Conservation (phyloP, 345 rosid genomes). For the Eucalyptus pauciflora region DNA sequence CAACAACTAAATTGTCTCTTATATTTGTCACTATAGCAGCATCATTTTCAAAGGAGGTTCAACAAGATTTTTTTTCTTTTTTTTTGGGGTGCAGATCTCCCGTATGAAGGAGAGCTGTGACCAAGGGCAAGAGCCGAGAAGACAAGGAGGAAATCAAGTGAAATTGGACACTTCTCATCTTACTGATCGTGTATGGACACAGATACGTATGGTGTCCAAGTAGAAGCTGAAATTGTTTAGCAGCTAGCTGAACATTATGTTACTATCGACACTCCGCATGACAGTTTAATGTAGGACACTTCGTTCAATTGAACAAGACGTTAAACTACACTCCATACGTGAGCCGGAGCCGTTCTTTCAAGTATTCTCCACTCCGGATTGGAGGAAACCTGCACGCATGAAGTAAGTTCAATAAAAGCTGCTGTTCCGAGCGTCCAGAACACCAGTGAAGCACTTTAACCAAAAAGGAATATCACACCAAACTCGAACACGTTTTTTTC, state of each 20-base stretch:
- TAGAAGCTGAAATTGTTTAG: not conserved
- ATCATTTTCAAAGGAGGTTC: not conserved
- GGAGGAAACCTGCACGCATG: slow-evolving; percentile 47
- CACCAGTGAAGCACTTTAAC: not conserved
- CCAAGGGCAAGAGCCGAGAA: not conserved
- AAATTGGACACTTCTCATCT: not conserved
- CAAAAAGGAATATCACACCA: not conserved
- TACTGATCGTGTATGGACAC: not conserved
- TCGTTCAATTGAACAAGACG: not conserved
- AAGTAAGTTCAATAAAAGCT: not conserved
- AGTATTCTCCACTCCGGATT: slow-evolving; percentile 56
- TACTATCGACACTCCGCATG: not conserved
- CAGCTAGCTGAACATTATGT: not conserved
- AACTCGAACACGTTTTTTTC: not conserved
- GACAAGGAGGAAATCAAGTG: not conserved
- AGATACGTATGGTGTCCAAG: not conserved
- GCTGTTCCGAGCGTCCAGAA: not conserved
- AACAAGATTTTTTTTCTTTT: not conserved
- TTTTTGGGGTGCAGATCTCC: too few species aligned
- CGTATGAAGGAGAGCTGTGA: not conserved
- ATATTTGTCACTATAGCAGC: not conserved
- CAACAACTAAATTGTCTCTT: not conserved
- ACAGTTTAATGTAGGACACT: not conserved
- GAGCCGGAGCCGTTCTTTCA: slow-evolving; percentile 46
- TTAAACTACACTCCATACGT: slow-evolving; percentile 12